Percentiles rank a stretch among this genome's conserved stretches.
phyloP scores from a whole-genome alignment of 768 basidiomycete species.

The Tephrocybe sp. region DNA sequence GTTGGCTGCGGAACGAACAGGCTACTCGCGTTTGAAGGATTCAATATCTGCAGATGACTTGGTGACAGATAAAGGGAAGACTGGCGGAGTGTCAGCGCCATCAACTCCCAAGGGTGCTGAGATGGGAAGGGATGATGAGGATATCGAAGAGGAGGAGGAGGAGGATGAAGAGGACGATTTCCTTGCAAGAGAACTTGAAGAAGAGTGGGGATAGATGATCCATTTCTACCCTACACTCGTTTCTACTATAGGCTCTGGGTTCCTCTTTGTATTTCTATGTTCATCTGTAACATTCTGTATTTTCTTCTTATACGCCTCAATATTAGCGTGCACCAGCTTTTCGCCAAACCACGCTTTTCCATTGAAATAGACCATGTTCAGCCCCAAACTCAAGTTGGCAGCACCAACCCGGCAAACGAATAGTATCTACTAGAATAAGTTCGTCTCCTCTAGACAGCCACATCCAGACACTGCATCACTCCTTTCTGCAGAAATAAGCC shows the following conservation, averaged over 20 bases:
- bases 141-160: slow-evolving; percentile 47
- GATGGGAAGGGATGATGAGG: slow-evolving; percentile 34
- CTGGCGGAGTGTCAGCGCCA: neutral
- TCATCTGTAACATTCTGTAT: neutral
- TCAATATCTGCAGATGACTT: slow-evolving; percentile 57
- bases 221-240: neutral
- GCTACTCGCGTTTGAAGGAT: slow-evolving; percentile 68
- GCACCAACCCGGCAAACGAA: no score
- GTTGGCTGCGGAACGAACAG: slow-evolving; percentile 60
- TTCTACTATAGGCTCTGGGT: neutral
- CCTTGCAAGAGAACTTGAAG: slow-evolving; percentile 74
- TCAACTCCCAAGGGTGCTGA: slow-evolving; percentile 18
- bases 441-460: no score
- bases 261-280: neutral
- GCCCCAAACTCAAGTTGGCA: no score
- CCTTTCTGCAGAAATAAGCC: no score
- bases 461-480: no score
- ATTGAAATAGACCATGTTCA: no score
- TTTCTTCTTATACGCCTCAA: neutral
- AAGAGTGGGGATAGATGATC: slow-evolving; percentile 63
- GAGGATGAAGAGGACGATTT: slow-evolving; percentile 71
- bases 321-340: no score
- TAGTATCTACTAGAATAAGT: no score
- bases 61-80: neutral
- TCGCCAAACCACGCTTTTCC: no score